Conservation (phyloP, 441 rosid genomes). For the Metrosideros polymorpha region DNA sequence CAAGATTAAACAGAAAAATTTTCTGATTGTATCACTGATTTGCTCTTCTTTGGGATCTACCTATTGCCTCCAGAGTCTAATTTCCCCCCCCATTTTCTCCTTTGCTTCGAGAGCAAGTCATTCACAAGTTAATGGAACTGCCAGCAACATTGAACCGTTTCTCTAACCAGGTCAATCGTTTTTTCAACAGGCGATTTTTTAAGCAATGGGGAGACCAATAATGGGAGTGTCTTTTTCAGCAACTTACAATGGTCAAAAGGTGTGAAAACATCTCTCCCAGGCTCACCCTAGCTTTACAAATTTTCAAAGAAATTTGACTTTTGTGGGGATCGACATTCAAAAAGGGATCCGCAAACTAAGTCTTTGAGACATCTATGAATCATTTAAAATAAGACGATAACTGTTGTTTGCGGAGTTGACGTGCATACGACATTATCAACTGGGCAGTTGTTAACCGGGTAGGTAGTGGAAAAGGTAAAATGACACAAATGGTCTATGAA, state of each 20-base stretch:
- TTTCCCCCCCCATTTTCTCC: background rate
- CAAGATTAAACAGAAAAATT: too few relatives aligned
- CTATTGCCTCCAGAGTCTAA: background rate
- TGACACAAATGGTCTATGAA: too few relatives aligned
- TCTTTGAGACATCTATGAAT: background rate
- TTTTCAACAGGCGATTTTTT: constrained; percentile 1
- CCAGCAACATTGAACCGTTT: background rate
- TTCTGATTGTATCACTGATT: background rate
- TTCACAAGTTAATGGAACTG: background rate
- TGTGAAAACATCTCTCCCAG: constrained; percentile 32
- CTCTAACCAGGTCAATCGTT: background rate
- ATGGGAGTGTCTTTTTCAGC: constrained; percentile 34
- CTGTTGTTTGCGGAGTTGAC: background rate
- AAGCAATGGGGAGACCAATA: constrained; percentile 7
- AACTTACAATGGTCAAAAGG: constrained; percentile 34
- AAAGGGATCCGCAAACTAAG: background rate
- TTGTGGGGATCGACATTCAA: background rate
- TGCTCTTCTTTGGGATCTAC: background rate
- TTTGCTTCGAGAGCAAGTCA: background rate
- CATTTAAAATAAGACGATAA: background rate
- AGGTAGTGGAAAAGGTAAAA: too few relatives aligned
- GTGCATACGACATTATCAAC: background rate
- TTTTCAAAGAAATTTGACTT: background rate
- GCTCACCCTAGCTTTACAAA: background rate
- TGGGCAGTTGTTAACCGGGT: background rate